Base-by-base conservation (phyloP, 2,329 filamentous ascomycete species). In the Aspergillus uvarum region DNA sequence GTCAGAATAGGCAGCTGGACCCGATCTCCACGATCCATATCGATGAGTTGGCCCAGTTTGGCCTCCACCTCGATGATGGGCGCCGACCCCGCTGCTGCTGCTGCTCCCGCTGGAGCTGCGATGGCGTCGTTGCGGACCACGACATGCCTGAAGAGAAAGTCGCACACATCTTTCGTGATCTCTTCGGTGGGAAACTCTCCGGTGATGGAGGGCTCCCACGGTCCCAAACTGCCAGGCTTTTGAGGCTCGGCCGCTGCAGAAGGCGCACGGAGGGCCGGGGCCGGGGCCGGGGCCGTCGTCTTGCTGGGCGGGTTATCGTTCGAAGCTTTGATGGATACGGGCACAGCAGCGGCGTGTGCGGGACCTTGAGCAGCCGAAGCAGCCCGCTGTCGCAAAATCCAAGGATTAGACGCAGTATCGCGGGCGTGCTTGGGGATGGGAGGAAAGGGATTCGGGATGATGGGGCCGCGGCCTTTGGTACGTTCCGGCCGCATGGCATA, bases 1-100 rank as follows among this genome's bases (percentile, higher is more conserved):
- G 90, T 88, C 22, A 83, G 75, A 4, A 95, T 82, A 5, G 86
- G 85, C 10, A 93, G 77, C 10, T 83, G 79, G 26, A 93, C 79
- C n/a, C 91, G 84, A 51, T 87, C 82, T 59, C 89, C 85, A 6
- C 86, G 90, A 62, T 88, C 85, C 70, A 86, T 87, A 73, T 91
- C 88, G 59, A 94, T 85, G 14, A 98, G 82, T 26, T 87, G 89
- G 19, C 95, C 95, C 51, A 98, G 81, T 75, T 98, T 98, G 10
- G 92, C 95, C 78, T 99, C 95, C 57, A 99, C 90, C 76, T 99
- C 95, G 56, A 97, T 87, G 61, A 91, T 85, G 14, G 92, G 88
- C 6, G 86, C 87, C 16, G 85, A 82, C 54, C 84, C 83, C 16
- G 80, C 76, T 21, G 89, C 84, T 66, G 89, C 84, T 66, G 89